These are phyloP conservation scores for Pythium utonaiense DNA, from an alignment of 352 stramenopile species.

Conservation along the genomic window DNA sequence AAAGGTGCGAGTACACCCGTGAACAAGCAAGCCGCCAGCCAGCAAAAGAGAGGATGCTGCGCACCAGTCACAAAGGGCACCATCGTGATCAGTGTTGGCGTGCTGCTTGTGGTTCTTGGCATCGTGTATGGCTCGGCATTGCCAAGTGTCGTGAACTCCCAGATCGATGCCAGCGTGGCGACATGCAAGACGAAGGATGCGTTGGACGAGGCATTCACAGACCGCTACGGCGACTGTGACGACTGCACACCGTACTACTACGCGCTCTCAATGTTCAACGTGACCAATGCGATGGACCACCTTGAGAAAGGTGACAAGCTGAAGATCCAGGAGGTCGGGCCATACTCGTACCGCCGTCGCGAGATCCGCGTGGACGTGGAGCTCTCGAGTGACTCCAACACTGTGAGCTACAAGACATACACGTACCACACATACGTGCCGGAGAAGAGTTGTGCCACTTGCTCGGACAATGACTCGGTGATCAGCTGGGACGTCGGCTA, in stretches of 20 bases:
- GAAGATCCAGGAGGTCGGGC: constrained; percentile 57
- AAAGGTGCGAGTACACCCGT: constrained; percentile 19
- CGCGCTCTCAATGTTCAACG: constrained; percentile 66
- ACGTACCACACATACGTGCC: constrained; percentile 63
- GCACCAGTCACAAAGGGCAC: constrained; percentile 26
- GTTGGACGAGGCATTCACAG: constrained; percentile 39
- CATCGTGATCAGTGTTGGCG: constrained; percentile 33
- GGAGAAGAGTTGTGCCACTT: constrained; percentile 49
- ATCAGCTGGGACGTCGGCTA: constrained; percentile 61
- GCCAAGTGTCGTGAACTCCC: constrained; percentile 37
- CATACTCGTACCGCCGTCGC: constrained; percentile 66
- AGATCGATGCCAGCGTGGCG: constrained; percentile 39
- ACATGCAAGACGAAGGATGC: constrained; percentile 39
- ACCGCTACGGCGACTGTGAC: constrained; percentile 69
- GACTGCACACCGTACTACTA: constrained; percentile 78
- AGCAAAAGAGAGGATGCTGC: constrained; percentile 6
- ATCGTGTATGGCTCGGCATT: constrained; percentile 56
- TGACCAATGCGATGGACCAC: constrained; percentile 66
- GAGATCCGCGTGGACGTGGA: constrained; percentile 62
- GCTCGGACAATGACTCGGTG: constrained; percentile 52
- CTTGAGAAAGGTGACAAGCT: constrained; percentile 49
- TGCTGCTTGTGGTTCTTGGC: constrained; percentile 34
- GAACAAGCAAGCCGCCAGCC: neutral
- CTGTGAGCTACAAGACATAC: constrained; percentile 74
- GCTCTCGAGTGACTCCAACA: constrained; percentile 42